These are phyloP conservation scores for Hypoxylon sp. DNA, from an alignment of 2,329 filamentous ascomycete genomes.

Conservation along the genomic window DNA sequence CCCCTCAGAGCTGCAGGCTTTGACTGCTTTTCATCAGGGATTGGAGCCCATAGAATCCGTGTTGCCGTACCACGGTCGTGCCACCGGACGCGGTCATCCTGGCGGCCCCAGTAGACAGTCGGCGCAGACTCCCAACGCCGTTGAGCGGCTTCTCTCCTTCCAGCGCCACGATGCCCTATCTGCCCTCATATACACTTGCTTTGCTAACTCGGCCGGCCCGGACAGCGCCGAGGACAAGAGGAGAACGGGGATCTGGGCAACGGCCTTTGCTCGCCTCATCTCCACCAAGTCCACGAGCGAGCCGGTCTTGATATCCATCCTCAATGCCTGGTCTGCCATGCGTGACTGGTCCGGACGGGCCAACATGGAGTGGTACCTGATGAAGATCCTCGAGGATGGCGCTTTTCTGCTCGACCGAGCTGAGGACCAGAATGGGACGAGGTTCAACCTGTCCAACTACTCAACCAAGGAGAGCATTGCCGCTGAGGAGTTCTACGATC, in stretches of 20 bases:
- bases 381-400: conserved; percentile 92
- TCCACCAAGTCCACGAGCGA: conserved; percentile 78
- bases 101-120: conserved; percentile 56
- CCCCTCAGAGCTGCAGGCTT: conserved; percentile 75
- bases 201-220: conserved; percentile 83
- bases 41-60: conserved; percentile 86
- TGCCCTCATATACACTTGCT: conserved; percentile 85
- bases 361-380: conserved; percentile 92
- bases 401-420: conserved; percentile 88
- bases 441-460: conserved; percentile 75
- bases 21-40: conserved; percentile 80
- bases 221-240: conserved; percentile 82
- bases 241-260: conserved; percentile 87
- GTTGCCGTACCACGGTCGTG: conserved; percentile 70
- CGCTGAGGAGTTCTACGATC: conserved; percentile 87
- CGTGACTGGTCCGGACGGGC: conserved; percentile 88
- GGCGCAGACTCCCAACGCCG: conserved; percentile 64
- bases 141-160: conserved; percentile 86
- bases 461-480: conserved; percentile 81
- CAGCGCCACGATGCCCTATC: conserved; percentile 88
- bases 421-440: conserved; percentile 77
- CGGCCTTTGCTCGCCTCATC: conserved; percentile 83
- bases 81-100: conserved; percentile 55
- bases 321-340: conserved; percentile 88
- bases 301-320: conserved; percentile 80